Evolutionary conservation across 2,329 filamentous ascomycete genomes (phyloP).

Genomic region (Aspergillus uvarum): DNA sequence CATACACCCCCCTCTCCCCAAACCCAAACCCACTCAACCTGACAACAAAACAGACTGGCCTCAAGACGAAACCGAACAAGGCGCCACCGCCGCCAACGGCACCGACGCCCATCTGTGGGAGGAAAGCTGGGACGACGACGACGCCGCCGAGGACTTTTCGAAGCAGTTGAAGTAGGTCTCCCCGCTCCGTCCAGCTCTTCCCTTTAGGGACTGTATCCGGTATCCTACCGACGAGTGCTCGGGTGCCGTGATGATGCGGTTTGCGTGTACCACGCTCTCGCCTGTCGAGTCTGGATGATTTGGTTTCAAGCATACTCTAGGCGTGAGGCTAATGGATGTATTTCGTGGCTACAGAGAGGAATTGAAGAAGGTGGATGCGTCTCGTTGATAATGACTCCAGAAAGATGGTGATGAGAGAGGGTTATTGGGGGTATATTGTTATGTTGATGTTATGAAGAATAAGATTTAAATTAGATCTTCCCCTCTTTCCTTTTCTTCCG

Average conservation of each 20-base stretch:
- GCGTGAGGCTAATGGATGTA: neutral
- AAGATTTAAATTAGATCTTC: neutral
- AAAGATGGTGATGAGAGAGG: constrained; percentile 33
- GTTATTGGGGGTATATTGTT: neutral
- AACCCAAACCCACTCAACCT: neutral
- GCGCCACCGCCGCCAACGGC: constrained; percentile 41
- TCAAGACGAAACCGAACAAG: constrained; percentile 77
- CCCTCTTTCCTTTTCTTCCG: neutral
- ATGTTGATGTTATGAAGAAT: neutral
- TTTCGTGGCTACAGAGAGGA: constrained; percentile 56
- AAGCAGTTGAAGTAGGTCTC: constrained; percentile 79
- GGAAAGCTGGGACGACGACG: constrained; percentile 99
- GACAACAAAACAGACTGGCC: constrained; percentile 70
- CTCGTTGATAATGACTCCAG: constrained; percentile 49
- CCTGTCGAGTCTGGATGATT: too few species aligned
- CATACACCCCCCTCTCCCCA: neutral
- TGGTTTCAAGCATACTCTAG: neutral
- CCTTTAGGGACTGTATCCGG: constrained; percentile 3
- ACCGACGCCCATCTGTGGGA: constrained; percentile 89
- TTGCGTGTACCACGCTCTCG: too few species aligned
- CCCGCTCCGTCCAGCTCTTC: neutral
- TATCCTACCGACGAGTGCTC: too few species aligned
- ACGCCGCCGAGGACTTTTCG: constrained; percentile 94
- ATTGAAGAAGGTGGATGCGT: constrained; percentile 85
- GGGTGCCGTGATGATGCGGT: too few species aligned